These are phyloP conservation scores for Cutaneotrichosporon sp. DNA, from an alignment of 1,284 basidiomycete genomes.

Conservation along the genomic window DNA sequence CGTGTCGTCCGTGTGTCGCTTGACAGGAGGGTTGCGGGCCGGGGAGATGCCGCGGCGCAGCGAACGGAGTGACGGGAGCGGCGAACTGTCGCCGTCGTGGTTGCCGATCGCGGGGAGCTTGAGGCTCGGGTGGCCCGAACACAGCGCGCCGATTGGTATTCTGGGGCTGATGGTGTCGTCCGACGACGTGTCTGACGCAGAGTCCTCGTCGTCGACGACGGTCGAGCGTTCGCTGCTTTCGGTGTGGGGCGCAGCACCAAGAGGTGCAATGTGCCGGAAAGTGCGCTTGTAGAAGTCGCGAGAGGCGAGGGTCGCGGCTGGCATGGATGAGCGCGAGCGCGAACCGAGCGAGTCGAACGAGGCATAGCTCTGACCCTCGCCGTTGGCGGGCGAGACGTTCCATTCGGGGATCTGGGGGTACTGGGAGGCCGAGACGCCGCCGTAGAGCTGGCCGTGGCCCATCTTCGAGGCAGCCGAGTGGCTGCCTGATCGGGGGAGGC, in stretches of 20 bases:
- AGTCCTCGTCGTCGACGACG: conserved; percentile 27
- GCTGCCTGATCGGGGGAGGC: conserved; percentile 30
- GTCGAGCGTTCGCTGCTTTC: conserved; percentile 36
- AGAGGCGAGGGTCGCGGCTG: conserved; percentile 37
- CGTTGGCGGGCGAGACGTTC: conserved; percentile 1
- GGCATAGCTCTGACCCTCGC: conserved; percentile 19
- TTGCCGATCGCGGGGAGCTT: conserved; percentile 29
- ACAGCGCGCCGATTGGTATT: conserved; percentile 15
- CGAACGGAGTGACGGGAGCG: conserved; percentile 20
- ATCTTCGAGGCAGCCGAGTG: conserved; percentile 24
- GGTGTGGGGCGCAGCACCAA: conserved; percentile 41
- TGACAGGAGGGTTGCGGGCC: conserved; percentile 36
- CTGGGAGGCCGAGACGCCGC: conserved; percentile 19
- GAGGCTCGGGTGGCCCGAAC: conserved; percentile 27
- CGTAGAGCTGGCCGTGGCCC: conserved; percentile 24
- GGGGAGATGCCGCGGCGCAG: conserved; percentile 24
- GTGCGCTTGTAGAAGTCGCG: conserved; percentile 50
- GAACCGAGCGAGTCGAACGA: conserved; percentile 46
- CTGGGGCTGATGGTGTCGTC: conserved; percentile 7
- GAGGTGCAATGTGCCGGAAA: conserved; percentile 48
- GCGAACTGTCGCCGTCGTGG: conserved; percentile 14
- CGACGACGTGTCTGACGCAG: conserved; percentile 5
- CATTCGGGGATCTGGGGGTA: conserved; percentile 24
- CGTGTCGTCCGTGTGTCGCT: conserved; percentile 50
- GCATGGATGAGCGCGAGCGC: conserved; percentile 30